Base-by-base conservation (phyloP, 805 yeast genomes). In the Lipomyces lipofer region DNA sequence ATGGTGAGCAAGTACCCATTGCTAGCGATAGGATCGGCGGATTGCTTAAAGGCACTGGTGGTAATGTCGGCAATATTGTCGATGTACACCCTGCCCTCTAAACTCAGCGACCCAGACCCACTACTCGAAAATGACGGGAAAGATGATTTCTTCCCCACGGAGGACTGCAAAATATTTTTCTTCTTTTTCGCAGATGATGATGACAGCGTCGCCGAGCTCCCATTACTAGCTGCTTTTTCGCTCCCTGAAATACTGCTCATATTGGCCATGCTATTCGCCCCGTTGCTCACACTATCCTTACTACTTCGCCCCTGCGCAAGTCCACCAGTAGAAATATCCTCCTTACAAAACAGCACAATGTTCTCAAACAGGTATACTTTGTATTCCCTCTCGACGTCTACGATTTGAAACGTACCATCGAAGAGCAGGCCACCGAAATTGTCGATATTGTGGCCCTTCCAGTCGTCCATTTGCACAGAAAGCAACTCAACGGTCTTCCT, bases 301-400 rank as follows among this genome's bases (percentile, higher is more conserved):
- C n/a, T n/a, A n/a, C n/a, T n/a, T 7, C 45, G 35, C 6, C 45
- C 47, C 10, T 12, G 32, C 4, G 32, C 19, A 15, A 43, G 8
- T 19, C 17, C 27, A 13, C 28, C 13, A 3, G 52, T 19, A 22
- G 28, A 28, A 6, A 66, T 55, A 25, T 78, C 72, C 65, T 85
- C 90, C 64, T 83, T 83, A 71, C 88, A 87, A 58, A 83, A 75
- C 33, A 83, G 72, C 15, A 83, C 74, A 56, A 81, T 80, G 56
- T 78, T 78, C 67, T 94, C 97, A 69, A 94, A 92, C 19, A 94
- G 75, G 65, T 89, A 94, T 19, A 95, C 90, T 66, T 86, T 86
- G 69, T 89, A 92, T 64, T 91, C 97, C 51, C 86, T 82, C 67
- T 92, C 97, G 49, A 78, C 78, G 49, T 77, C 72, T 63, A 86